Conservation (phyloP, 768 basidiomycete species). For the Russula griseocarnosa region DNA sequence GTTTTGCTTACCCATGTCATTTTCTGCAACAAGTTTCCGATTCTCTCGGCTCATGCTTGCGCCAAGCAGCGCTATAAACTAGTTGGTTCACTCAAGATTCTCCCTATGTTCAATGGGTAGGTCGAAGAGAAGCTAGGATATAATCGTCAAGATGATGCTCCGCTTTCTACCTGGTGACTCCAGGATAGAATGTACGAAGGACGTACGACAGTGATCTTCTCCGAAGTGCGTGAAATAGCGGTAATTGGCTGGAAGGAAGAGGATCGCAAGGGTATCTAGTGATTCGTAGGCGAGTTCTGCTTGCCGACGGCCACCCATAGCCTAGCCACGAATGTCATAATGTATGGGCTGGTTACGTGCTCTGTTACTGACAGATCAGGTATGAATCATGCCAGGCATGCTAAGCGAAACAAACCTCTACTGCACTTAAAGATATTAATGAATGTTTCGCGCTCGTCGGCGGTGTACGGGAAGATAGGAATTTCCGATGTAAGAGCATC, state of each 20-base stretch:
- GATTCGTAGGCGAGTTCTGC: background rate
- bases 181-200: background rate
- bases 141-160: background rate
- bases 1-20: conserved; percentile 6
- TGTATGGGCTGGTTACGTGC: background rate
- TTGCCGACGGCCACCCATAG: conserved; percentile 16
- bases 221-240: conserved; percentile 13
- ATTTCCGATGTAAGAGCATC: conserved; percentile 13
- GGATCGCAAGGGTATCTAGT: background rate
- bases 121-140: conserved; percentile 12
- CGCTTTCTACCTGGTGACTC: background rate
- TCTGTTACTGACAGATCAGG: background rate
- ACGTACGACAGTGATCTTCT: conserved; percentile 10
- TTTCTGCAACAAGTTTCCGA: background rate
- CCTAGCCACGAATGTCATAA: conserved; percentile 4
- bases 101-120: conserved; percentile 2
- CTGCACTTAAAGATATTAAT: conserved; percentile 3
- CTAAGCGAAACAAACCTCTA: background rate
- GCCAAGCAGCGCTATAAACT: conserved; percentile 8
- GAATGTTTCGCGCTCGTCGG: background rate
- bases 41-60: conserved; percentile 8
- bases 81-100: conserved; percentile 8
- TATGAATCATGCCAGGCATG: background rate
- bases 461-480: conserved; percentile 18
- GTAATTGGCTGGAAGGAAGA: conserved; percentile 9